Base-by-base conservation (phyloP, 306 rosid genomes). In the Cucumis melo region DNA sequence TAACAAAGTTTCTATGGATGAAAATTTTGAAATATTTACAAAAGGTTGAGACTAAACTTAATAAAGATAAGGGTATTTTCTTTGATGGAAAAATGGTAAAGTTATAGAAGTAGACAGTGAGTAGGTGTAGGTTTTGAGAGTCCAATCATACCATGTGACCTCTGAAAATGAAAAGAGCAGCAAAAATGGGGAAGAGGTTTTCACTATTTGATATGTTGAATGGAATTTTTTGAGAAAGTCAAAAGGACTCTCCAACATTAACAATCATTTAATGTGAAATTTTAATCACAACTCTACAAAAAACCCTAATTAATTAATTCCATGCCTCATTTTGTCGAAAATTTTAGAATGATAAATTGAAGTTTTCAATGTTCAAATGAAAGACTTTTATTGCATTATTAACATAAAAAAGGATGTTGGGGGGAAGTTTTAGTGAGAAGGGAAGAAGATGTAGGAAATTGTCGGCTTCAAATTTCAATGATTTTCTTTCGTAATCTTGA, bases 141-240 rank as follows among this genome's bases (percentile, higher is more conserved):
- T 68, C 21, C 38, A 68, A 68, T 68, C 75, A 44, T 38, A 68
- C 57, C 75, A 68, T 12, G 75, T 68, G 75, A 68, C 21, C 56
- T 68, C 75, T 68, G 75, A 12, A 68, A 64, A 63, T 3, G 10
- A 15, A 61, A 21, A 39, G 38, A 60, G 32, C 7, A 3, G 54
- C 29, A 27, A 27, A 27, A 27, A 27, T 27, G 29, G 36, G 55
- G 64, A 23, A 19, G 24, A 36, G 46, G 23, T 38, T 64, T 64
- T 64, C 72, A 64, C 72, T 38, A 38, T 64, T 36, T 38, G 12
- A 15, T 7, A 8, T 63, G 11, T 17, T 51, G 20, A 17, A 21
- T 64, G 50, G 27, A 38, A 17, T 64, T 64, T 64, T 64, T 8
- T 64, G 7, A 5, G 15, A 29, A 62, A 27, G 67, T 29, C 67